These are phyloP conservation scores for Saccharomyces hybrid DNA, from an alignment of 1,139 yeast species.

Conservation along the genomic window DNA sequence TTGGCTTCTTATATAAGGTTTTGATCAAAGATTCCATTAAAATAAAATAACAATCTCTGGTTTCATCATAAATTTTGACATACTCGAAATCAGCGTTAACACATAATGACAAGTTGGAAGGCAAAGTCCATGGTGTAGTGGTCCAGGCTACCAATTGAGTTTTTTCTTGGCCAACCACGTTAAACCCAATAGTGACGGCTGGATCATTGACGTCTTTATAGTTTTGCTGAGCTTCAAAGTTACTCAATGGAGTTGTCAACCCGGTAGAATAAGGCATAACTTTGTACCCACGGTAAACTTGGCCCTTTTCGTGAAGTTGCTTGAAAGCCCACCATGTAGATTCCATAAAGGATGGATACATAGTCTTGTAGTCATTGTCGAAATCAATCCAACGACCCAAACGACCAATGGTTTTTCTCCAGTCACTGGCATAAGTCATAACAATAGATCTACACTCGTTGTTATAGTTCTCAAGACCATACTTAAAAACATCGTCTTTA, in stretches of 20 bases:
- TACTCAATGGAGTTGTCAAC: constrained; percentile 90
- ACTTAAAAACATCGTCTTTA: constrained; percentile 85
- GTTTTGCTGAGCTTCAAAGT: constrained; percentile 97
- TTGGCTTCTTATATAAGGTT: constrained; percentile 88
- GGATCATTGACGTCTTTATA: constrained; percentile 97
- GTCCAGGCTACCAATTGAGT: constrained; percentile 95
- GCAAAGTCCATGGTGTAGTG: constrained; percentile 99
- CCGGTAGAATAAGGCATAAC: constrained; percentile 99
- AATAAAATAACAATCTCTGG: constrained; percentile 69
- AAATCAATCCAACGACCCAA: constrained; percentile 99
- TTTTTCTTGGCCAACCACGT: constrained; percentile 68
- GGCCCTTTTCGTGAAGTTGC: constrained; percentile 72
- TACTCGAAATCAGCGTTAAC: constrained; percentile 90
- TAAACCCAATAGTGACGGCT: constrained; percentile 88
- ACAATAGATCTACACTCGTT: constrained; percentile 93
- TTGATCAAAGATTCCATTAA: constrained; percentile 74
- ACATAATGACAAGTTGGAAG: constrained; percentile 89
- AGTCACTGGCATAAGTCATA: constrained; percentile 92
- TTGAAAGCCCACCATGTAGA: constrained; percentile 99
- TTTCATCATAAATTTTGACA: constrained; percentile 86
- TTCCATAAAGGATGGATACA: constrained; percentile 95
- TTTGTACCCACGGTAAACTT: constrained; percentile 89
- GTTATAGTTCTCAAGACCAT: constrained; percentile 92
- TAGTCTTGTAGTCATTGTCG: constrained; percentile 95
- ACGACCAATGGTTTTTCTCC: constrained; percentile 90